Evolutionary conservation across 2,329 filamentous ascomycete genomes (phyloP), one percentile per base, ranked within the genome.

Genomic region (Teratosphaeria destructans): DNA sequence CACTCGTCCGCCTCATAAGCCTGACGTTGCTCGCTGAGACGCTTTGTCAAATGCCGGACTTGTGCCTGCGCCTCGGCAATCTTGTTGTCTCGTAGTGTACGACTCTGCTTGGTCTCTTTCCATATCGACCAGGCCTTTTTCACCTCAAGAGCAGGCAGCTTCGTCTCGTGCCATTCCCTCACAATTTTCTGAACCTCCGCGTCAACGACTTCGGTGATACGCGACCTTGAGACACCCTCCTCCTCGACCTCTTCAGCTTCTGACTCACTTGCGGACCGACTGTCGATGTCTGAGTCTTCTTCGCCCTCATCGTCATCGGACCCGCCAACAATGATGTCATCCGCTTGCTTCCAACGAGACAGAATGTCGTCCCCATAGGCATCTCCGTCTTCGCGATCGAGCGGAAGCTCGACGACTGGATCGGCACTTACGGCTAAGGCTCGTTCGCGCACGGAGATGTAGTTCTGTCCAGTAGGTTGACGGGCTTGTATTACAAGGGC

Each of bases 111-210:
- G 34, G 82, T 82, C 47, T 78, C 72, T 27, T 71, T 69, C 90
- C 89, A 95, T 2, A 87, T 64, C 3, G 69, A 72, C 67, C 82
- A 80, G 0, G 87, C 87, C 60, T 79, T 83, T 3, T 79, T 84
- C 5, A 70, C 71, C 59, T 83, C 74, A 14, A 82, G 75, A 57
- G 77, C 81, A 0, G 83, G 81, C 6, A 83, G 76, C 63, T 84
- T 85, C 1, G 74, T 76, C n/a, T 76, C 70, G n/a, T 73, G 72
- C 88, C 88, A 93, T 4, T 73, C 70, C 3, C 74, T 68, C 55
- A 78, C 77, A 60, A 83, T 78, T 1, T 76, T 71, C 6, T 75
- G 67, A 11, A 89, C 79, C 29, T 76, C 79, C 19, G 81, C 71
- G 32, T 84, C 74, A 37, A 93, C 77, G 12, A 82, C 72, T 0